Base-by-base conservation (phyloP, 1,139 yeast species). In the Taphrina betulina region DNA sequence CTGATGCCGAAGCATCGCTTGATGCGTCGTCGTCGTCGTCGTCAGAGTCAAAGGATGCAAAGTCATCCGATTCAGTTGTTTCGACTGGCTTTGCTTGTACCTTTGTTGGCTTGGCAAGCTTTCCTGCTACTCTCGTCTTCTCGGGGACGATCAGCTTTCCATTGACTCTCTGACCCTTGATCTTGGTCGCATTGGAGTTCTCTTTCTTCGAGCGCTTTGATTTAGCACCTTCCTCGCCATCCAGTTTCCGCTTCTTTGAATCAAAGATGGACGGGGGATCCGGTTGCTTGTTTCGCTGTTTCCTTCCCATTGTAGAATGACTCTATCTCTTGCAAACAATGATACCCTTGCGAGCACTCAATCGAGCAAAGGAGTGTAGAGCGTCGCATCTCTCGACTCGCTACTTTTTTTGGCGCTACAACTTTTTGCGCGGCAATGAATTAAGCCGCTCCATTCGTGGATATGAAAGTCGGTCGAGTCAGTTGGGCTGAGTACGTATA, bases 1-100 rank as follows among this genome's bases (percentile, higher is more conserved):
- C 62, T 20, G 42, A 38, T 3, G 58, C 28, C 19, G 43, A n/a
- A 5, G 16, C 40, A 42, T 59, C 60, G 57, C 14, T 63, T 67
- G 66, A 45, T 65, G 61, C 58, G 60, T 82, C 87, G 63, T 79
- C 85, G 60, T 78, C 72, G 14, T 70, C 75, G 16, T 67, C 74
- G 23, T 68, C 71, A 1, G 66, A 75, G 28, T 71, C 77, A 26
- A 14, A 14, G 4, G 37, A 14, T 4, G 23, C 37, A 10, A 23
- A 26, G 5, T 7, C n/a, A n/a, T 35, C 34, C 16, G 37, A 41
- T 17, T 35, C 28, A 10, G 17, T 14, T 3, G 3, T 23, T 34
- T 19, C 38, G 7, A 19, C 33, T 28, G 3, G 26, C n/a, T 20
- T 29, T 3, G 37, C 29, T 20, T 20, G 17, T n/a, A 24, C 12